A percentile compares a stretch with the other conserved stretches of the same genome.
These are phyloP conservation scores for Lasiodiplodia hormozganensis DNA, from an alignment of 2,329 filamentous ascomycete genomes.

Conservation along the genomic window DNA sequence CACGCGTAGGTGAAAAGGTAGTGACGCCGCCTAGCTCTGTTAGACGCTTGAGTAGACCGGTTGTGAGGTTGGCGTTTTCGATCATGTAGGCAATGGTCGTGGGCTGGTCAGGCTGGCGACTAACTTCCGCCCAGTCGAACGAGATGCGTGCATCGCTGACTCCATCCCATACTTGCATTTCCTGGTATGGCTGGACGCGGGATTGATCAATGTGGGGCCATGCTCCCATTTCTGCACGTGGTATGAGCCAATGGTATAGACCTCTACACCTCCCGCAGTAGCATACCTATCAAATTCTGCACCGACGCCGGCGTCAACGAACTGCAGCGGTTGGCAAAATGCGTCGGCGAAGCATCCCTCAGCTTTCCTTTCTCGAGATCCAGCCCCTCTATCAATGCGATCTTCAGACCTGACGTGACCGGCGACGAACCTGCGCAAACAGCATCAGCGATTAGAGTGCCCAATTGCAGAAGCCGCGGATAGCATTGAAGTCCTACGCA, in stretches of 20 bases:
- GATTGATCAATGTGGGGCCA: conserved; percentile 78
- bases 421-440: conserved; percentile 72
- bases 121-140: conserved; percentile 73
- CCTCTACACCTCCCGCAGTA: not conserved
- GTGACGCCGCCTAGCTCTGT: conserved; percentile 71
- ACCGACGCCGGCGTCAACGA: conserved; percentile 90
- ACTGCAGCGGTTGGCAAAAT: conserved; percentile 93
- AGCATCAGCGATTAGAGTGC: conserved; percentile 32
- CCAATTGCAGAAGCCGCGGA: conserved; percentile 13
- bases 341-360: conserved; percentile 65
- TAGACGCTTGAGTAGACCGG: conserved; percentile 75
- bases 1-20: conserved; percentile 77
- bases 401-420: conserved; percentile 75
- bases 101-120: conserved; percentile 52
- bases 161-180: conserved; percentile 99
- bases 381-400: conserved; percentile 91
- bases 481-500: conserved; percentile 41
- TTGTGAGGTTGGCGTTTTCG: conserved; percentile 89
- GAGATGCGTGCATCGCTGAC: conserved; percentile 85
- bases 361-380: conserved; percentile 73
- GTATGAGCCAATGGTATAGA: conserved; percentile 17
- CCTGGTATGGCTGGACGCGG: conserved; percentile 85
- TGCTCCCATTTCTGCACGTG: conserved; percentile 71
- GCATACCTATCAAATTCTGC: conserved; percentile 70
- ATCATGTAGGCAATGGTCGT: conserved; percentile 91